Percentiles rank a stretch among this genome's conserved stretches.
Conservation (phyloP, 139 green algal species). For the Chlorella sorokiniana region DNA sequence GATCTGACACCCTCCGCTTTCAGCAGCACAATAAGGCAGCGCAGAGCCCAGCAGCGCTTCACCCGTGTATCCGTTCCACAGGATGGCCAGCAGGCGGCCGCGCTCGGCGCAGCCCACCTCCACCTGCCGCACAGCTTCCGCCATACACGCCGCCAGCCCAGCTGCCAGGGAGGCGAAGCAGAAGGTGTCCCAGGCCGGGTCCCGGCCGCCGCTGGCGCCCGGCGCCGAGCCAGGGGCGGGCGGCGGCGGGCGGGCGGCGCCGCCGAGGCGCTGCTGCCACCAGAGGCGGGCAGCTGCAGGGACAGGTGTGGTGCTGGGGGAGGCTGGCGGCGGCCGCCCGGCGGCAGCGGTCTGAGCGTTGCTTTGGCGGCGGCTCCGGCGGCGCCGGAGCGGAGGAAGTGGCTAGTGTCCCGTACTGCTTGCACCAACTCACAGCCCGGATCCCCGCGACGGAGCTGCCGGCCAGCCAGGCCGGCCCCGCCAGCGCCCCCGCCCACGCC, state of each 20-base stretch:
- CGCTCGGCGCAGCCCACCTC: slow-evolving; percentile 71
- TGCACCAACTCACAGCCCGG: not conserved
- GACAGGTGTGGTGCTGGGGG: too few species aligned
- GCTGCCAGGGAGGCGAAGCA: slow-evolving; percentile 40
- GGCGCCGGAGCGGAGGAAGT: not conserved
- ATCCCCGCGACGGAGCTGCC: not conserved
- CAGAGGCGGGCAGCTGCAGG: not conserved
- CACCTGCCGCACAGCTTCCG: slow-evolving; percentile 63
- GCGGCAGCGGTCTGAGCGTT: too few species aligned
- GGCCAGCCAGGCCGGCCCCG: slow-evolving; percentile 14
- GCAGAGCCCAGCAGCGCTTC: not conserved
- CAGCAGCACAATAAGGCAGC: not conserved
- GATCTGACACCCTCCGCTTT: not conserved
- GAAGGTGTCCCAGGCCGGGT: slow-evolving; percentile 30
- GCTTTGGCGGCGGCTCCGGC: not conserved
- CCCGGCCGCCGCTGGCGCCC: not conserved
- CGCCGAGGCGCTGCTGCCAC: not conserved
- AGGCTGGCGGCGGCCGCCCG: too few species aligned
- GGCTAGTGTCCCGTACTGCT: not conserved
- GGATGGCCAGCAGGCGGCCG: slow-evolving; percentile 53
- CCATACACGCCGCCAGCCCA: slow-evolving; percentile 51
- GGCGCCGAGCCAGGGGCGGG: too few species aligned
- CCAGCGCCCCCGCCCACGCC: not conserved
- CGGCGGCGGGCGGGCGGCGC: too few species aligned
- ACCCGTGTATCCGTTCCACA: slow-evolving; percentile 64